Conservation (phyloP, 2,329 filamentous ascomycete genomes). For the Didymella arachidicola region DNA sequence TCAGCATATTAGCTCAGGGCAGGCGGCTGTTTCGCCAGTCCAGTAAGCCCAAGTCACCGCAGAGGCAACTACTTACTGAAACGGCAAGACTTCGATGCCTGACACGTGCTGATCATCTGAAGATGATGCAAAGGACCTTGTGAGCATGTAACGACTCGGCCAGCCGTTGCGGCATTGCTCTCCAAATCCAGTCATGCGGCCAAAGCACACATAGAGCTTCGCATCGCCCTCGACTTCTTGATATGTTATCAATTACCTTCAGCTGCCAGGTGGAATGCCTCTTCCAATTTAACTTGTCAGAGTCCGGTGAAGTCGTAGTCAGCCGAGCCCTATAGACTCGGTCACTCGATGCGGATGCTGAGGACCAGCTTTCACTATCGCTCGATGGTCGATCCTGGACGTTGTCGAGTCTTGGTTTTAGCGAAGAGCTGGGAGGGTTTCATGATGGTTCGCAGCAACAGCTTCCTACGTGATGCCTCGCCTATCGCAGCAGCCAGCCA, state of each 20-base stretch:
- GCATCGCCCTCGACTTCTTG: neutral
- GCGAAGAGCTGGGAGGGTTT: neutral
- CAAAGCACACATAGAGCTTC: neutral
- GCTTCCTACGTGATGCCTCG: neutral
- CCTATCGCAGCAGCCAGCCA: neutral
- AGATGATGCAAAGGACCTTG: neutral
- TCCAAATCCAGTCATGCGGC: neutral
- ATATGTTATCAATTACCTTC: neutral
- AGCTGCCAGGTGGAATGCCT: neutral
- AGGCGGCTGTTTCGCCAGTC: conserved; percentile 12
- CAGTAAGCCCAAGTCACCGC: conserved; percentile 8
- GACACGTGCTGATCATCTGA: neutral
- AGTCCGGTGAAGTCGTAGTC: conserved; percentile 11
- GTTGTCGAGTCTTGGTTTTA: neutral
- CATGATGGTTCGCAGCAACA: neutral
- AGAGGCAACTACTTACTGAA: neutral
- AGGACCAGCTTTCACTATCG: neutral
- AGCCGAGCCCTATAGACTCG: neutral
- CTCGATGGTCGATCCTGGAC: neutral
- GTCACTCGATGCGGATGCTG: neutral
- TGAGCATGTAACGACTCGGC: neutral
- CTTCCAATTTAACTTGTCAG: neutral
- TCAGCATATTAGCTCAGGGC: conserved; percentile 18
- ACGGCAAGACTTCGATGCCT: conserved; percentile 11
- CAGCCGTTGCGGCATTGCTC: neutral